Conservation (phyloP, 1,284 basidiomycete species). For the Trichosporon asahii region DNA sequence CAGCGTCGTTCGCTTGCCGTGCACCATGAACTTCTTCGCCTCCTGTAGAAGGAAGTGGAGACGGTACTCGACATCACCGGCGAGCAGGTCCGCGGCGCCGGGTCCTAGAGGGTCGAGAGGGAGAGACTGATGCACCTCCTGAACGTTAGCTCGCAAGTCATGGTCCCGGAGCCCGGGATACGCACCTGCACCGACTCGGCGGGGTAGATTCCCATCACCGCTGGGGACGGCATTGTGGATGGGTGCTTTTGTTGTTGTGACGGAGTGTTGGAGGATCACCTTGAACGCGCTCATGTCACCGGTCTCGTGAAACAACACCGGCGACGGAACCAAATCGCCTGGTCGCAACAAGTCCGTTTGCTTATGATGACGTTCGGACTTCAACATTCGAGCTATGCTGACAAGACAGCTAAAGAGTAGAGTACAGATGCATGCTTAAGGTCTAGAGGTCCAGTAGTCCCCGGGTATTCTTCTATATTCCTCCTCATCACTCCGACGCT, state of each 20-base stretch:
- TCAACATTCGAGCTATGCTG: no score
- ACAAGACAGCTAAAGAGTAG: slow-evolving; percentile 1
- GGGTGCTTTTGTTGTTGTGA: slow-evolving; percentile 6
- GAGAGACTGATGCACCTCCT: slow-evolving; percentile 91
- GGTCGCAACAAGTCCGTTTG: not conserved
- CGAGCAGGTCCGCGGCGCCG: slow-evolving; percentile 74
- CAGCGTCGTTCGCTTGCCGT: slow-evolving; percentile 80
- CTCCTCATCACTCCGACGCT: not conserved
- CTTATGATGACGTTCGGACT: not conserved
- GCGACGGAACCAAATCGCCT: not conserved
- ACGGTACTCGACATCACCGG: slow-evolving; percentile 95
- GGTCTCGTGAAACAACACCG: not conserved
- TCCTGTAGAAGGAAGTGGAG: slow-evolving; percentile 76
- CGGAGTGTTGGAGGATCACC: not conserved
- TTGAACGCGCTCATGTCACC: not conserved
- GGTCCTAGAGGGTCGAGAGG: slow-evolving; percentile 77
- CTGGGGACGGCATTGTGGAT: slow-evolving; percentile 41
- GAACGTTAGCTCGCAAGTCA: no score
- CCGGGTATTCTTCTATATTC: slow-evolving; percentile 21
- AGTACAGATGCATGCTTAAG: slow-evolving; percentile 22
- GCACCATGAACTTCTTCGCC: slow-evolving; percentile 93
- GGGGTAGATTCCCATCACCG: slow-evolving; percentile 46
- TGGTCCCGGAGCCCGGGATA: not conserved
- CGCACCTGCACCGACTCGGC: slow-evolving; percentile 42
- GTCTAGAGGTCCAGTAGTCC: slow-evolving; percentile 29